Base-by-base conservation (phyloP, 495 filamentous ascomycete species). In the Friedmanniomyces endolithicus region DNA sequence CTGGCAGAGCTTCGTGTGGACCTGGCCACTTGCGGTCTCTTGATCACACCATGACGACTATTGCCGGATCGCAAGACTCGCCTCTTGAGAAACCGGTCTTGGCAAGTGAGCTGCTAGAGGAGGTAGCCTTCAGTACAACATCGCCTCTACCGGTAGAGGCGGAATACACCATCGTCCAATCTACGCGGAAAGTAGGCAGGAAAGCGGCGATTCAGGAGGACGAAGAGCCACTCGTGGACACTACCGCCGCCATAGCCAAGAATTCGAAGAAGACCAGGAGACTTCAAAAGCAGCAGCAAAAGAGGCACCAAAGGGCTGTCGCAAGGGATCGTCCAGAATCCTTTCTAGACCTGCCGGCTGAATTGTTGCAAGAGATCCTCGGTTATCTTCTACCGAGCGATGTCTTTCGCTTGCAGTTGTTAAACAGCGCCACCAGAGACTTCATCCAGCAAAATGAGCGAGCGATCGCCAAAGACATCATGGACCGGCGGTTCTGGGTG, bases 231-330 rank as follows among this genome's bases (percentile, higher is more conserved):
- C 52, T 68, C 22, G 54, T 65, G n/a, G 67, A 70, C 59, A 64
- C 49, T 0, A 70, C 67, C 9, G 64, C 64, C 24, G 47, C 67
- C 3, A 62, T 79, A 14, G 55, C 67, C 0, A 63, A 75, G 27
- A 70, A 62, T 25, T 78, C 75, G 9, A 79, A 77, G 55, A 70
- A 72, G 25, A 77, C 71, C 0, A 66, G 73, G 43, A 68, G 78
- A 2, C 65, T 57, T n/a, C 63, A 63, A 49, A 76, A 71, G 53
- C 74, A 67, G 56, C 61, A 68, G 23, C 59, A 69, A 20, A 74
- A 71, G 57, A 71, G 66, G 45, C 49, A 61, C 14, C 49, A 61
- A 35, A 70, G 60, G 34, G 20, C 41, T 43, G 14, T 40, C 27
- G 33, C 43, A 37, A 35, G 41, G 49, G 12, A 48, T 54, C 4